Conservation (phyloP, 139 green algal genomes). For the Tetraselmis striata region DNA sequence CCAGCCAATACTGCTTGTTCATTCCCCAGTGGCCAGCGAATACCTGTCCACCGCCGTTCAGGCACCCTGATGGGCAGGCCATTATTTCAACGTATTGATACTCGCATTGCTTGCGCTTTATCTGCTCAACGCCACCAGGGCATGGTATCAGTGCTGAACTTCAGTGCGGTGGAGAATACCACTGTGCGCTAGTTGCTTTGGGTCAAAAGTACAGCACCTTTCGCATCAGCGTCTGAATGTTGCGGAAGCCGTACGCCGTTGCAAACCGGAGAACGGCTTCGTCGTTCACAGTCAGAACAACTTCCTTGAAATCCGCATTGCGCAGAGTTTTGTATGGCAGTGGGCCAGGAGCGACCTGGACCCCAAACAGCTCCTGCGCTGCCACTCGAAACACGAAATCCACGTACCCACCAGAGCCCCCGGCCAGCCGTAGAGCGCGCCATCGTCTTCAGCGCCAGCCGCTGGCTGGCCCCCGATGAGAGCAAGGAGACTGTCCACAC, state of each 20-base stretch:
- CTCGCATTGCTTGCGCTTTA: constrained; percentile 64
- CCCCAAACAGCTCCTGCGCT: constrained; percentile 59
- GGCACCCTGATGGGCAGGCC: constrained; percentile 89
- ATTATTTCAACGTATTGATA: constrained; percentile 97
- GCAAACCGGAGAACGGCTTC: constrained; percentile 67
- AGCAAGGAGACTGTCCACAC: neutral
- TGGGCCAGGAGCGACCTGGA: constrained; percentile 46
- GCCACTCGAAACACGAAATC: constrained; percentile 71
- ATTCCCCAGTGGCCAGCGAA: too few relatives aligned
- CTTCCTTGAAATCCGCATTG: constrained; percentile 73
- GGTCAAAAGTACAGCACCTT: neutral
- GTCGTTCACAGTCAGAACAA: constrained; percentile 27
- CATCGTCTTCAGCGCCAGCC: neutral
- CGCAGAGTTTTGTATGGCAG: constrained; percentile 54
- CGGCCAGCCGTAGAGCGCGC: constrained; percentile 29
- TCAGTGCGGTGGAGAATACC: too few relatives aligned
- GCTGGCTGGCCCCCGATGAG: neutral
- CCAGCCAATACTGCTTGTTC: too few relatives aligned
- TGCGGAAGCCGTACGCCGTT: constrained; percentile 86
- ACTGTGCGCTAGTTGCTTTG: too few relatives aligned
- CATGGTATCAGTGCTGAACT: too few relatives aligned
- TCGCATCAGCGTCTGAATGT: constrained; percentile 93
- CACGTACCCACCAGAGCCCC: constrained; percentile 81
- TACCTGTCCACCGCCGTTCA: constrained; percentile 92
- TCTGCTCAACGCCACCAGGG: too few relatives aligned